Base-by-base conservation (phyloP, 2,329 filamentous ascomycete genomes). In the Cladosporium sp. region DNA sequence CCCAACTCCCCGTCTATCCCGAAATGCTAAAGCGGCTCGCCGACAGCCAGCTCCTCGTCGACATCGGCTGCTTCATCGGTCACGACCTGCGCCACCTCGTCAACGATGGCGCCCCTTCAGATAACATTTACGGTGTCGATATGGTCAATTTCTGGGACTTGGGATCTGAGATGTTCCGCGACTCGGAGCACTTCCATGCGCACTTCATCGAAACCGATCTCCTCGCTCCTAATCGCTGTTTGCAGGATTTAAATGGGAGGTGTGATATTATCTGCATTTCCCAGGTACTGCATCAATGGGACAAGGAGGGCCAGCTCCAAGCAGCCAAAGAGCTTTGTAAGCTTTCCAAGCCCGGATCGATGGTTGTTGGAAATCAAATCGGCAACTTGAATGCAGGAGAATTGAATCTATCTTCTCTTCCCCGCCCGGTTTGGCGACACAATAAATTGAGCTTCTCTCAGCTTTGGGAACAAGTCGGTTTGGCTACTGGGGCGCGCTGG, bases 241-340 rank as follows among this genome's bases (percentile, higher is more conserved):
- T 75, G 30, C 62, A 61, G n/a, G 47, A 65, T 27, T 53, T 74
- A 18, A 59, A 68, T 20, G 67, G 66, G 4, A 60, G 64, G 11
- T 58, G 72, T 1, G 67, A 73, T 47, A 64, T 75, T 5, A 52
- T 74, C 9, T 62, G 70, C 24, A 59, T 70, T 1, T 66, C 66
- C 0, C 66, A 66, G 1, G 43, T 45, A 24, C 63, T 75, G 17
- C 72, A 74, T 42, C 60, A 73, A 13, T 74, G 71, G 54, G 59
- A 66, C 37, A 70, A 60, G 57, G 65, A 70, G 2, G 58, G 57
- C 4, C 70, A 74, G 48, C 47, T 70, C 8, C 58, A 62, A 47
- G 65, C 64, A 9, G 64, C 61, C 13, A 67, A 67, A 51, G 57
- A 56, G 4, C 53, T 69, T 0, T 56, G 65, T 17, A 41, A 56